A percentile compares a stretch with the other conserved stretches of the same genome.
phyloP scores from a whole-genome alignment of 192 early-diverging fungal species.

The Coemansia sp. region DNA sequence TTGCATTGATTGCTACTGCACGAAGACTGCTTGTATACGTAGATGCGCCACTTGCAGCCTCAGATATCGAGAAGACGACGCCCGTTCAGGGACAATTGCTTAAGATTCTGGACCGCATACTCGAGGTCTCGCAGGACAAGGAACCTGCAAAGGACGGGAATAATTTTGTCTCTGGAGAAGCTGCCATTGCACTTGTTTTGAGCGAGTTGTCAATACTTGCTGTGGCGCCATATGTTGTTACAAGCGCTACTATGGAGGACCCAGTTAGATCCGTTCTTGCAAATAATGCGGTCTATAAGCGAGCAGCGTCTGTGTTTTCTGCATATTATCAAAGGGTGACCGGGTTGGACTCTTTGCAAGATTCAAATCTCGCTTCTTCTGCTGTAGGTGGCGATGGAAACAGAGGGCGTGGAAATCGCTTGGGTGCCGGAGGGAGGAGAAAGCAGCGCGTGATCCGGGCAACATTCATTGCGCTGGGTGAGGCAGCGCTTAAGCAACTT shows the following conservation, averaged over 20 bases:
- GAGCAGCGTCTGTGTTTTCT: conserved; percentile 12
- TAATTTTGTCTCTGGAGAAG: not conserved
- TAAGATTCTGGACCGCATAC: conserved; percentile 50
- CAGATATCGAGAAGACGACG: conserved; percentile 64
- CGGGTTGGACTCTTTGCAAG: not conserved
- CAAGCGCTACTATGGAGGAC: not conserved
- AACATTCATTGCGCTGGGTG: conserved; percentile 28
- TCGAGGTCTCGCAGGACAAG: not conserved
- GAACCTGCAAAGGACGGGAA: not conserved
- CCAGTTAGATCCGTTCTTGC: conserved; percentile 2
- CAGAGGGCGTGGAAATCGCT: not conserved
- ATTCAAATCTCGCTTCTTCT: not conserved
- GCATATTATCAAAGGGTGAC: conserved; percentile 1
- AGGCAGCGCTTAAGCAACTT: conserved; percentile 22
- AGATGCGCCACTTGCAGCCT: conserved; percentile 21
- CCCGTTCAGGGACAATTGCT: conserved; percentile 71
- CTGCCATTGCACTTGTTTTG: conserved; percentile 18
- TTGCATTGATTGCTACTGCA: conserved; percentile 15
- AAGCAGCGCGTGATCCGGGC: conserved; percentile 10
- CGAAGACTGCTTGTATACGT: conserved; percentile 21
- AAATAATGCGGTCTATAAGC: not conserved
- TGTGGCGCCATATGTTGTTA: conserved; percentile 25
- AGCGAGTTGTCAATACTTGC: conserved; percentile 39
- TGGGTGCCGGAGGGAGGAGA: not conserved
- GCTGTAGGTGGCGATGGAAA: not conserved